These are phyloP conservation scores for Tetrahymena elliotti DNA, from an alignment of 73 alveolate species.

Conservation along the genomic window DNA sequence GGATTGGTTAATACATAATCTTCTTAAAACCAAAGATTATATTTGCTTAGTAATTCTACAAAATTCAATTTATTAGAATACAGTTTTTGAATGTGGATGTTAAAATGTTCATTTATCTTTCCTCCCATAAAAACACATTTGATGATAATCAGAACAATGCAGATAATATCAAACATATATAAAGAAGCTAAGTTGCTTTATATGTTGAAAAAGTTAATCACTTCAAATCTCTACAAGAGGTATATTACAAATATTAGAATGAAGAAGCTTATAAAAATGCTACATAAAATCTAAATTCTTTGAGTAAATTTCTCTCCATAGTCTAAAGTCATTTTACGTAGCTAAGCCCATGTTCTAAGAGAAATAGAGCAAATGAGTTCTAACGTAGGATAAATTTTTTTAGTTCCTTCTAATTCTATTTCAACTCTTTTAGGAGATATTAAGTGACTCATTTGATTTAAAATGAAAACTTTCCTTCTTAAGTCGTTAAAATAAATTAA, in stretches of 20 bases:
- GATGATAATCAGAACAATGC: not conserved
- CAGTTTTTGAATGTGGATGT: not conserved
- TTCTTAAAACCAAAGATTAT: not conserved
- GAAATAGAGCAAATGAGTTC: not conserved
- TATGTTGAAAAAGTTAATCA: not conserved
- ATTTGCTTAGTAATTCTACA: not conserved
- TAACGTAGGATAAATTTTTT: not conserved
- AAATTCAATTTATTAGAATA: not conserved
- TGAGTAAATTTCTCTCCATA: not conserved
- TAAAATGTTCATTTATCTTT: not conserved
- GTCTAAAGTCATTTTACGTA: not conserved
- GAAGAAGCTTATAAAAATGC: not conserved
- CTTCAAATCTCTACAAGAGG: not conserved
- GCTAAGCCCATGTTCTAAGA: not conserved
- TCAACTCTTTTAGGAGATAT: not conserved
- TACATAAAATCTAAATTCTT: not conserved
- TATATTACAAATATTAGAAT: not conserved
- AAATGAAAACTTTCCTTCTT: not conserved
- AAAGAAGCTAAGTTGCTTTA: not conserved
- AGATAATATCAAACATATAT: not conserved
- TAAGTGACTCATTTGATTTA: not conserved
- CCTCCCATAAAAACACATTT: not conserved
- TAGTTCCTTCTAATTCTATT: not conserved
- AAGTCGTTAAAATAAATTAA: not conserved
- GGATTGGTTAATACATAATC: not conserved